These are phyloP conservation scores for Anisodus tanguticus DNA, from an alignment of 257 asterid species.

Conservation along the genomic window DNA sequence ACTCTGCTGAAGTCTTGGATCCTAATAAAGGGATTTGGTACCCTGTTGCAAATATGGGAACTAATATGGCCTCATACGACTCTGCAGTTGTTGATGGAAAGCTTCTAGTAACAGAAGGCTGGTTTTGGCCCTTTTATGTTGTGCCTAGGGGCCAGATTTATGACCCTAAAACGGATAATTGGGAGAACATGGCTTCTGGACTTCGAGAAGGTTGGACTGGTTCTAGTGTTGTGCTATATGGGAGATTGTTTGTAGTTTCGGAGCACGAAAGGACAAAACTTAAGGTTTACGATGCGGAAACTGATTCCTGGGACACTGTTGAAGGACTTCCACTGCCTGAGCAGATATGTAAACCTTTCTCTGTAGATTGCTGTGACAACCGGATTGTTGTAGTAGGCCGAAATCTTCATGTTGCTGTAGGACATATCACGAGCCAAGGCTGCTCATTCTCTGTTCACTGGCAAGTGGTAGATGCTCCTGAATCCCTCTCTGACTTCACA, in stretches of 20 bases:
- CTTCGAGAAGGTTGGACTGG: slow-evolving; percentile 99
- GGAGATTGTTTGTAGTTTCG: slow-evolving; percentile 79
- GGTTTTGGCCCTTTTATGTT: slow-evolving; percentile 98
- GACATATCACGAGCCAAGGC: slow-evolving; percentile 52
- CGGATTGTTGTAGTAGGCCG: slow-evolving; percentile 83
- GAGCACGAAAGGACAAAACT: slow-evolving; percentile 92
- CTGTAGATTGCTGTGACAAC: slow-evolving; percentile 66
- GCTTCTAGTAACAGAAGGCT: slow-evolving; percentile 92
- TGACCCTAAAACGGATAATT: slow-evolving; percentile 67
- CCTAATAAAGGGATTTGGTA: slow-evolving; percentile 71
- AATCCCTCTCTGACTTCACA: slow-evolving; percentile 58
- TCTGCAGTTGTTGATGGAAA: slow-evolving; percentile 85
- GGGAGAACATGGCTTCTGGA: slow-evolving; percentile 89
- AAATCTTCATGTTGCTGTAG: slow-evolving; percentile 87
- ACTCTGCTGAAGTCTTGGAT: slow-evolving; percentile 80
- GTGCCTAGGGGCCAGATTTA: slow-evolving; percentile 92
- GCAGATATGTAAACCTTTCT: slow-evolving; percentile 90
- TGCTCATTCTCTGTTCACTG: slow-evolving; percentile 61
- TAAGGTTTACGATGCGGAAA: slow-evolving; percentile 75
- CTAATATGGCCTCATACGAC: slow-evolving; percentile 80
- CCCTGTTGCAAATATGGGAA: slow-evolving; percentile 69
- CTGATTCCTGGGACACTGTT: slow-evolving; percentile 84
- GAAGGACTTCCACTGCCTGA: slow-evolving; percentile 84
- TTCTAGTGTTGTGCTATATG: slow-evolving; percentile 76
- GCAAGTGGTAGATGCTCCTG: slow-evolving; percentile 83